Evolutionary conservation across 192 early-diverging fungal species (phyloP).

Genomic region (Radiomyces spectabilis): DNA sequence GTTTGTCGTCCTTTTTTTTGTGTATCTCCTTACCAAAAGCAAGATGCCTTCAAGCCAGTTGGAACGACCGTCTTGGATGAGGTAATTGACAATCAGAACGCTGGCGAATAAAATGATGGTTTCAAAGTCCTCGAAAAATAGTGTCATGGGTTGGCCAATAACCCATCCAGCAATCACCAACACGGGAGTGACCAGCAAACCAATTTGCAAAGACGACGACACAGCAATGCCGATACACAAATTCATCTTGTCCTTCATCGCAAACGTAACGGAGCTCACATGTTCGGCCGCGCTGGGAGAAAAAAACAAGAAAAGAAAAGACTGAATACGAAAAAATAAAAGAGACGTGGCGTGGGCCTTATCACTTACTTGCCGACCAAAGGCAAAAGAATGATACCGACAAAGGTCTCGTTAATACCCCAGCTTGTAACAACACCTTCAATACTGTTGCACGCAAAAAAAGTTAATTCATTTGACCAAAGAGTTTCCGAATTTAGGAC

Average conservation of each 20-base stretch:
- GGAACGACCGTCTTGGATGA: conserved; percentile 75
- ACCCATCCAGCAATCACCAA: conserved; percentile 81
- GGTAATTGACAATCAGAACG: conserved; percentile 69
- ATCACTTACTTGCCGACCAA: conserved; percentile 75
- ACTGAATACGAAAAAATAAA: not conserved
- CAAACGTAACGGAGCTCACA: conserved; percentile 75
- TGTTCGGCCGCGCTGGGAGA: conserved; percentile 50
- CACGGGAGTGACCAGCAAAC: conserved; percentile 64
- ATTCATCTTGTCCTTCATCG: conserved; percentile 88
- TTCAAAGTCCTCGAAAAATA: conserved; percentile 80
- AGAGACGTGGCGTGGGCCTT: not conserved
- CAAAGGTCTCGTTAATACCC: conserved; percentile 73
- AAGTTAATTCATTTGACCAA: too few relatives aligned
- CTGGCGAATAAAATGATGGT: conserved; percentile 76
- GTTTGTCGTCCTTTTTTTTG: not conserved
- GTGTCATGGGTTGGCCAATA: conserved; percentile 68
- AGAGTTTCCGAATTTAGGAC: conserved; percentile 14
- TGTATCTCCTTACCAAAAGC: conserved; percentile 45
- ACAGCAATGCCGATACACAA: conserved; percentile 49
- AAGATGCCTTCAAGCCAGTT: conserved; percentile 92
- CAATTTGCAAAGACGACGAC: conserved; percentile 66
- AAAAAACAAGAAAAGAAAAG: conserved; percentile 9
- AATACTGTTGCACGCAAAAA: conserved; percentile 31
- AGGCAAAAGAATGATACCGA: conserved; percentile 88
- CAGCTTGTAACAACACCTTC: conserved; percentile 59